Evolutionary conservation across 768 basidiomycete genomes (phyloP).

Genomic region (Tylopilus sp.): DNA sequence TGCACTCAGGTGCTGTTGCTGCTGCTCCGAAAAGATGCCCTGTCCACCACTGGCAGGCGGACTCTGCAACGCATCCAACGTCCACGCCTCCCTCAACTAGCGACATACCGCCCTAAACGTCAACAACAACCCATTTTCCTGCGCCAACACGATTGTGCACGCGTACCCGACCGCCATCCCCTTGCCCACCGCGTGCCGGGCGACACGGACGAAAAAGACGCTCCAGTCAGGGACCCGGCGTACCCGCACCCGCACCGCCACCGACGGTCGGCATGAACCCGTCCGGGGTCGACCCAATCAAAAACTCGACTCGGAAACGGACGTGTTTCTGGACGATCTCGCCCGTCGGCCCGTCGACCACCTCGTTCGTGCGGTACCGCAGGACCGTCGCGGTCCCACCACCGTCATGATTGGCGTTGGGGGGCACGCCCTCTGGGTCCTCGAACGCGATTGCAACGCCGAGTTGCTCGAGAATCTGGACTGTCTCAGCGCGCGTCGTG

Average conservation of each 20-base stretch:
- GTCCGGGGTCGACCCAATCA: conserved; percentile 23
- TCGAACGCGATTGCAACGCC: conserved; percentile 65
- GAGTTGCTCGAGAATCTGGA: conserved; percentile 59
- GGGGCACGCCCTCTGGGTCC: conserved; percentile 32
- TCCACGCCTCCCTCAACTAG: conserved; percentile 69
- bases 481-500: conserved; percentile 62
- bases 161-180: conserved; percentile 33
- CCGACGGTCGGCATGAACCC: conserved; percentile 22
- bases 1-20: conserved; percentile 12
- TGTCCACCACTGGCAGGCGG: conserved; percentile 27
- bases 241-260: background rate
- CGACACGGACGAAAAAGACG: conserved; percentile 24
- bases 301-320: conserved; percentile 83
- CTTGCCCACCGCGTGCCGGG: conserved; percentile 27
- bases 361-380: conserved; percentile 52
- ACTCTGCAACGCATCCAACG: conserved; percentile 35
- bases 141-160: conserved; percentile 72
- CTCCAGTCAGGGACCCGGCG: conserved; percentile 14
- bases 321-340: conserved; percentile 63
- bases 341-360: conserved; percentile 37
- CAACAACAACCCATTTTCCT: conserved; percentile 89
- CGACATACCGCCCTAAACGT: conserved; percentile 79
- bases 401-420: no score
- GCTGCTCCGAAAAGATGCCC: conserved; percentile 41
- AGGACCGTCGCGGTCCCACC: conserved; percentile 38